Evolutionary conservation across 75 land plant genomes (phyloP).

Genomic region (Adiantum capillusveneris): DNA sequence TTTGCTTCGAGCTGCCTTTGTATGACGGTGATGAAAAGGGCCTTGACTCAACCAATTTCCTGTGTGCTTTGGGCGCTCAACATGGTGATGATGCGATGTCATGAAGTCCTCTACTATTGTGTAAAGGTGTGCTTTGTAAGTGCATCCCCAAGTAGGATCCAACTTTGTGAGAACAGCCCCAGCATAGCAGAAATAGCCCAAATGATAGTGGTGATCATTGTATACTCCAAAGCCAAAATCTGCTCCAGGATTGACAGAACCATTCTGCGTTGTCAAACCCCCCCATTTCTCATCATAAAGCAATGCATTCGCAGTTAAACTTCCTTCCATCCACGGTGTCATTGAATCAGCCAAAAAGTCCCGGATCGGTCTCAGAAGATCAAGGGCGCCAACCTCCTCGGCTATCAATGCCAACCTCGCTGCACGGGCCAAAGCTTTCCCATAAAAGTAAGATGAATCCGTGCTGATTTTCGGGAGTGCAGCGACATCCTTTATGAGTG

Average conservation of each 20-base stretch:
- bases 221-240: slow-evolving; percentile 88
- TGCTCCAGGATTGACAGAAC: slow-evolving; percentile 50
- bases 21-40: neutral
- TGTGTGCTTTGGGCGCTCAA: slow-evolving; percentile 11
- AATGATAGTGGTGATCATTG: slow-evolving; percentile 82
- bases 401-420: slow-evolving; percentile 84
- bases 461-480: slow-evolving; percentile 33
- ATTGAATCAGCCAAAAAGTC: slow-evolving; percentile 46
- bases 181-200: slow-evolving; percentile 80
- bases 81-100: too few relatives aligned
- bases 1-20: neutral
- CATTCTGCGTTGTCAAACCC: slow-evolving; percentile 60
- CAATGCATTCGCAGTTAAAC: slow-evolving; percentile 54
- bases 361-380: slow-evolving; percentile 31
- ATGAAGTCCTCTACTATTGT: slow-evolving; percentile 72
- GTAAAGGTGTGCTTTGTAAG: slow-evolving; percentile 60
- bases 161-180: slow-evolving; percentile 78
- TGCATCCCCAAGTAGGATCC: slow-evolving; percentile 62
- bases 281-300: slow-evolving; percentile 78
- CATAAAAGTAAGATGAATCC: slow-evolving; percentile 71
- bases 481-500: slow-evolving; percentile 47
- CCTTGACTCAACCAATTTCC: too few relatives aligned
- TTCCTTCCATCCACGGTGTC: slow-evolving; percentile 88
- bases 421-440: slow-evolving; percentile 78
- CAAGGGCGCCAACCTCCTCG: slow-evolving; percentile 51